Conservation (phyloP, 2,329 filamentous ascomycete genomes). For the Bisporella sp. region DNA sequence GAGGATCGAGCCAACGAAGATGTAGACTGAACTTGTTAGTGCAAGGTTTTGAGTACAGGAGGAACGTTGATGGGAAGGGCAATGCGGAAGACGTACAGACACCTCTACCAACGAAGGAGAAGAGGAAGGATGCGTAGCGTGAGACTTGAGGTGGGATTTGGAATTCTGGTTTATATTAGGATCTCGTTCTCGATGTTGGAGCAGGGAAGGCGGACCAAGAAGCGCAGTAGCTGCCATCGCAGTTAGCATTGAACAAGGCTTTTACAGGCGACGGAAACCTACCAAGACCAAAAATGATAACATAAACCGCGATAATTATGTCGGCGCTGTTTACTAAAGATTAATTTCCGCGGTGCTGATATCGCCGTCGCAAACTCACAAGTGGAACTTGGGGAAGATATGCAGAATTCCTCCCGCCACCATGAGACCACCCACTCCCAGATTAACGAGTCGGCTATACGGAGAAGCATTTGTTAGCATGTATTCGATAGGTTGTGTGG, state of each 20-base stretch:
- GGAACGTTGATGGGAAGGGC: neutral
- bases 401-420: constrained; percentile 74
- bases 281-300: constrained; percentile 87
- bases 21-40: constrained; percentile 62
- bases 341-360: too few relatives aligned
- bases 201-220: constrained; percentile 39
- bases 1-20: constrained; percentile 86
- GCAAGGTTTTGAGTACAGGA: neutral
- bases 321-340: constrained; percentile 45
- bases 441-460: constrained; percentile 84
- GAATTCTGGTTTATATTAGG: constrained; percentile 54
- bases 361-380: constrained; percentile 42
- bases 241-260: too few relatives aligned
- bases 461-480: constrained; percentile 22
- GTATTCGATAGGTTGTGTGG: constrained; percentile 5
- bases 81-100: constrained; percentile 60
- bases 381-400: constrained; percentile 49
- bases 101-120: constrained; percentile 93
- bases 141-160: constrained; percentile 89
- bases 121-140: constrained; percentile 94
- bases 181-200: neutral
- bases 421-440: constrained; percentile 81
- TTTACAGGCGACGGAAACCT: constrained; percentile 28
- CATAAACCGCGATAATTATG: constrained; percentile 77
- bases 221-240: constrained; percentile 52